These are phyloP conservation scores for Xylaria arbuscula DNA, from an alignment of 2,329 filamentous ascomycete species.

Conservation along the genomic window DNA sequence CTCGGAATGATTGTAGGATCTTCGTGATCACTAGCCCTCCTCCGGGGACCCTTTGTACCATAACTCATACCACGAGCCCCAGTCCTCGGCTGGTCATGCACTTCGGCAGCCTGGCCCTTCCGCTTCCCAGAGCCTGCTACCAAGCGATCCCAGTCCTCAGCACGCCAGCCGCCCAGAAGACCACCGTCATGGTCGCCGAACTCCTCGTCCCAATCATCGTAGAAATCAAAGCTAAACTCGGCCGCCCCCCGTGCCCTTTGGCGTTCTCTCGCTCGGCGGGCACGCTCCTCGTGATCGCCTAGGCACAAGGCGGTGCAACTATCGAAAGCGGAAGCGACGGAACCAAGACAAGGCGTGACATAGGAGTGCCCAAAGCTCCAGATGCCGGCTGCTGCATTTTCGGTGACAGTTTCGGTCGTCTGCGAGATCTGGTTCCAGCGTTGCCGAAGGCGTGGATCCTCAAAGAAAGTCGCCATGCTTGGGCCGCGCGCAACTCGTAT, in stretches of 20 bases:
- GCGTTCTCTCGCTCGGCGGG: constrained; percentile 74
- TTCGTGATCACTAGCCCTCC: constrained; percentile 64
- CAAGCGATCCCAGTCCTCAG: constrained; percentile 85
- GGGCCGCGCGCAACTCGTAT: constrained; percentile 19
- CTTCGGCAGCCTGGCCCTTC: constrained; percentile 40
- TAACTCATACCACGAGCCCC: constrained; percentile 90
- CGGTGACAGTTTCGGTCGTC: constrained; percentile 89
- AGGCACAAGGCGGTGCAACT: constrained; percentile 78
- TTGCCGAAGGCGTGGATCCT: constrained; percentile 90
- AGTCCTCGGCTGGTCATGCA: constrained; percentile 47
- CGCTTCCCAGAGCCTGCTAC: constrained; percentile 72
- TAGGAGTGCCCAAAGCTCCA: constrained; percentile 91
- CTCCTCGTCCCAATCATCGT: constrained; percentile 91
- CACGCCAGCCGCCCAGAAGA: constrained; percentile 78
- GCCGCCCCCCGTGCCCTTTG: constrained; percentile 69
- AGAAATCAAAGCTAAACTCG: constrained; percentile 94
- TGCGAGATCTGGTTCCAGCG: constrained; percentile 93
- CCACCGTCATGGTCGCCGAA: constrained; percentile 60
- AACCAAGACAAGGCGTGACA: constrained; percentile 81
- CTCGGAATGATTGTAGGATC: constrained; percentile 93
- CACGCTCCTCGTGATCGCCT: constrained; percentile 78
- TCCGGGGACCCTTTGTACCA: constrained; percentile 70
- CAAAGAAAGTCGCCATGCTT: constrained; percentile 67
- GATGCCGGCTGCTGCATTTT: constrained; percentile 89
- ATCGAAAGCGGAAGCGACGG: constrained; percentile 73